Evolutionary conservation across 805 yeast species (phyloP).

Genomic region (Pichia occidentalis): DNA sequence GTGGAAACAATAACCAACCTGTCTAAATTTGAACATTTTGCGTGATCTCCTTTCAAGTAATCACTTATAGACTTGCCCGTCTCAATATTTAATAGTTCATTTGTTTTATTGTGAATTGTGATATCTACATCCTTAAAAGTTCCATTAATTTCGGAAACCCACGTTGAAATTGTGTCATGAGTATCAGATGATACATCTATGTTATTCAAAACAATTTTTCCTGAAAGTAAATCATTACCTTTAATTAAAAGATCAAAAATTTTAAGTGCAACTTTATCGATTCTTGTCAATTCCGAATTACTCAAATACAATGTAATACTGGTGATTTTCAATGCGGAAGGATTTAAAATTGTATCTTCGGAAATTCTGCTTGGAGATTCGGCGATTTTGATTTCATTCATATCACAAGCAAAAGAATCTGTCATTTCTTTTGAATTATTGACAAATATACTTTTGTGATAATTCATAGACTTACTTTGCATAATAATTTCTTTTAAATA

Average conservation of each 20-base stretch:
- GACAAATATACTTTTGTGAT: conserved; percentile 22
- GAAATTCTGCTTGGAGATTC: conserved; percentile 14
- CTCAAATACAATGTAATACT: conserved; percentile 20
- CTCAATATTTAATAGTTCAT: background rate
- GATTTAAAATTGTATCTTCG: conserved; percentile 24
- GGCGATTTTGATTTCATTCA: background rate
- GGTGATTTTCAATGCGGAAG: conserved; percentile 24
- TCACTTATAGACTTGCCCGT: conserved; percentile 9
- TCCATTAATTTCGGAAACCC: conserved; percentile 3
- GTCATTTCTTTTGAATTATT: conserved; percentile 20
- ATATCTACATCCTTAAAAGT: conserved; percentile 6
- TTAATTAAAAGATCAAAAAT: conserved; percentile 21
- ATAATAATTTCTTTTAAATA: conserved; percentile 13
- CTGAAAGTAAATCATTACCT: conserved; percentile 15
- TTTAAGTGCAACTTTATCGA: conserved; percentile 22
- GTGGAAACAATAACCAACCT: conserved; percentile 21
- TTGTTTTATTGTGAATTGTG: conserved; percentile 1
- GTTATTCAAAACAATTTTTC: conserved; percentile 9
- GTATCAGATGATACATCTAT: conserved; percentile 3
- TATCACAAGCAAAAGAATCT: conserved; percentile 2
- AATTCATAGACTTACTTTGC: conserved; percentile 12
- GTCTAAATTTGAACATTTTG: conserved; percentile 12
- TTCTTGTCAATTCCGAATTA: conserved; percentile 13
- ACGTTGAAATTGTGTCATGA: background rate
- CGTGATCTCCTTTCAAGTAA: conserved; percentile 5